phyloP scores from a whole-genome alignment of 2,329 filamentous ascomycete genomes.

The Grosmannia serpens region DNA sequence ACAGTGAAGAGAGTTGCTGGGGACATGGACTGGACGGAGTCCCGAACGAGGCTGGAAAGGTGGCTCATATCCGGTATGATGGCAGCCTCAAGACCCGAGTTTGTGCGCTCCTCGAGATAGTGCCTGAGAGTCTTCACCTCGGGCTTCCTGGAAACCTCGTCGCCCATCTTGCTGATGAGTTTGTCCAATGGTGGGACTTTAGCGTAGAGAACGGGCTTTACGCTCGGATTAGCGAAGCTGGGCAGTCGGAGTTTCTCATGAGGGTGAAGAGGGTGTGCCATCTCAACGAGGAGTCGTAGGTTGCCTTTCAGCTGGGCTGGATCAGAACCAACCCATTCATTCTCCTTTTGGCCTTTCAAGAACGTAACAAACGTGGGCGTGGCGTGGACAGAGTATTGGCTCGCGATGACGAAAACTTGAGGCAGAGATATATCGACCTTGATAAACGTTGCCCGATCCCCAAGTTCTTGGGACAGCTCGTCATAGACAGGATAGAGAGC shows the following conservation, averaged over 20 bases:
- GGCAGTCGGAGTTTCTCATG: constrained; percentile 63
- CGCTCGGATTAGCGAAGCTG: constrained; percentile 50
- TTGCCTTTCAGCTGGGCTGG: constrained; percentile 56
- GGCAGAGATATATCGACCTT: constrained; percentile 64
- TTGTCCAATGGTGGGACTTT: constrained; percentile 79
- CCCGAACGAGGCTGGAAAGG: constrained; percentile 51
- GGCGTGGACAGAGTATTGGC: constrained; percentile 55
- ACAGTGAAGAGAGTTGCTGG: constrained; percentile 62
- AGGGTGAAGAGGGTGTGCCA: constrained; percentile 64
- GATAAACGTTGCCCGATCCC: constrained; percentile 57
- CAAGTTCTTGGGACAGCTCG: constrained; percentile 62
- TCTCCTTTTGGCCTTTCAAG: constrained; percentile 60
- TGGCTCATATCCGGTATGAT: constrained; percentile 58
- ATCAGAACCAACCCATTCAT: constrained; percentile 73
- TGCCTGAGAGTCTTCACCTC: constrained; percentile 52
- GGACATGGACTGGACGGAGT: constrained; percentile 43
- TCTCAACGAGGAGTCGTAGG: constrained; percentile 60
- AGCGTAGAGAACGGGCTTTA: constrained; percentile 58
- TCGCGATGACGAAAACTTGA: constrained; percentile 47
- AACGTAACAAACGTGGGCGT: constrained; percentile 89
- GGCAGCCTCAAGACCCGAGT: constrained; percentile 49
- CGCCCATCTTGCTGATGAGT: constrained; percentile 65
- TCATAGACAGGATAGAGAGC: constrained; percentile 73
- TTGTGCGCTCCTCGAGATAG: constrained; percentile 57
- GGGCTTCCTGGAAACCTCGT: constrained; percentile 30